These are phyloP conservation scores for Anthracocystis walkeri DNA, from an alignment of 1,284 basidiomycete genomes.

Conservation along the genomic window DNA sequence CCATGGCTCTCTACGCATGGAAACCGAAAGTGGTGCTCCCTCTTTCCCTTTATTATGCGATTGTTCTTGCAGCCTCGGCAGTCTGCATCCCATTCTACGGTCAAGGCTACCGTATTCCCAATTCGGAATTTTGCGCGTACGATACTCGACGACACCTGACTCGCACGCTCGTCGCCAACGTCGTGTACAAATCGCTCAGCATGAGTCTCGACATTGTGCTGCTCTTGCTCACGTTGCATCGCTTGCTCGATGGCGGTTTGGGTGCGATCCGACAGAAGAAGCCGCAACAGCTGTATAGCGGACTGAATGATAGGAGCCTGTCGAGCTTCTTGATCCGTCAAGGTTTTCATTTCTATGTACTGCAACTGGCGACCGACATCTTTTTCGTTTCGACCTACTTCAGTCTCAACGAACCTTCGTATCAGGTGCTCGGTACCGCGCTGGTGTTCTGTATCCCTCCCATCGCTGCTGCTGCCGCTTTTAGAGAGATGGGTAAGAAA, in stretches of 20 bases:
- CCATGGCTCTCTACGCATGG: constrained; percentile 45
- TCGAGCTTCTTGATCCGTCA: constrained; percentile 44
- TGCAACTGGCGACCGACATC: constrained; percentile 34
- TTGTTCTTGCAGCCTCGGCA: constrained; percentile 19
- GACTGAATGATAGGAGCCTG: constrained; percentile 14
- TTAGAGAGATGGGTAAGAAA: constrained; percentile 48
- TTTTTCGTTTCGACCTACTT: constrained; percentile 41
- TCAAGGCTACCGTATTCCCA: constrained; percentile 31
- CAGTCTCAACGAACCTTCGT: constrained; percentile 15
- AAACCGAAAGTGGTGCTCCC: constrained; percentile 29
- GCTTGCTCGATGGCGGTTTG: constrained; percentile 46
- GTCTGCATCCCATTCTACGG: constrained; percentile 41
- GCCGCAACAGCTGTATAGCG: constrained; percentile 18
- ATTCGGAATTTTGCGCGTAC: constrained; percentile 33
- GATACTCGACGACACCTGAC: constrained; percentile 28
- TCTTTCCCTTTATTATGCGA: constrained; percentile 16
- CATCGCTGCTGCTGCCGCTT: constrained; percentile 37
- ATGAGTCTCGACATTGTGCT: constrained; percentile 36
- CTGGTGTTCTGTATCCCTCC: constrained; percentile 36
- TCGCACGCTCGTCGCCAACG: constrained; percentile 14
- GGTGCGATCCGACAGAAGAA: constrained; percentile 20
- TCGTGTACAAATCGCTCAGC: constrained; percentile 31
- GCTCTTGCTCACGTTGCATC: constrained; percentile 46
- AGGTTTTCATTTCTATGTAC: constrained; percentile 43
- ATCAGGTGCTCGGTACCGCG: constrained; percentile 35